These are phyloP conservation scores for Penicillium hesseltinei DNA, from an alignment of 2,329 filamentous ascomycete species.

Conservation along the genomic window DNA sequence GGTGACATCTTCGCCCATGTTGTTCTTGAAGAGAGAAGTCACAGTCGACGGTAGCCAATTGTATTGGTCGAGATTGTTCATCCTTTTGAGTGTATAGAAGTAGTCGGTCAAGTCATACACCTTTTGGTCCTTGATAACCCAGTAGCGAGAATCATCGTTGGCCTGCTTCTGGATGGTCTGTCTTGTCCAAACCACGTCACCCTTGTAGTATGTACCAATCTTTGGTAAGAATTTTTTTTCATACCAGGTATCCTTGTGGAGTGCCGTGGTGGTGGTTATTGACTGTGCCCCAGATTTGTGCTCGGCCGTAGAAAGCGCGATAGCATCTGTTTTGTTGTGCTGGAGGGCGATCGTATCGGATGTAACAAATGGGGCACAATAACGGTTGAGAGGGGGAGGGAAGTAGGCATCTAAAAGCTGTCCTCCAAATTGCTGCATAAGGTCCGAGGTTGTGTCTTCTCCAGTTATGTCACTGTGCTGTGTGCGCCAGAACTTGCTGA, in stretches of 20 bases:
- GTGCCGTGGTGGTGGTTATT: constrained; percentile 54
- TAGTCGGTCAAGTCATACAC: constrained; percentile 94
- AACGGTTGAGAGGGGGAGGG: constrained; percentile 68
- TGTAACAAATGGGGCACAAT: constrained; percentile 71
- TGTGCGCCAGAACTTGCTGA: constrained; percentile 79
- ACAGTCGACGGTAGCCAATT: constrained; percentile 71
- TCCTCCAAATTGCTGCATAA: constrained; percentile 78
- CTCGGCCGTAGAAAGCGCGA: constrained; percentile 53
- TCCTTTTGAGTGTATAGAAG: constrained; percentile 68
- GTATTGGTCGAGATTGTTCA: constrained; percentile 58
- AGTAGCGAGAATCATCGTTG: constrained; percentile 64
- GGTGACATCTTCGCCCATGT: constrained; percentile 78
- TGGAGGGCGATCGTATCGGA: constrained; percentile 49
- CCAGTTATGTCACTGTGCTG: constrained; percentile 72
- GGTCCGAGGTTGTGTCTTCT: constrained; percentile 57
- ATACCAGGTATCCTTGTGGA: constrained; percentile 75
- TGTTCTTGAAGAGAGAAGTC: constrained; percentile 66
- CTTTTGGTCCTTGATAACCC: constrained; percentile 73
- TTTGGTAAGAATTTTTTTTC: constrained; percentile 67
- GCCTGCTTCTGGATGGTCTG: constrained; percentile 64
- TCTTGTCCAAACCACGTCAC: constrained; percentile 72
- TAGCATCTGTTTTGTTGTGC: constrained; percentile 65
- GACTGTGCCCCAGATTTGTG: constrained; percentile 70
- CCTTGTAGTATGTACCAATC: constrained; percentile 85
- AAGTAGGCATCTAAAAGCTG: constrained; percentile 83